Base-by-base conservation (phyloP, 305 asterid species). In the Fraxinus dipetala region DNA sequence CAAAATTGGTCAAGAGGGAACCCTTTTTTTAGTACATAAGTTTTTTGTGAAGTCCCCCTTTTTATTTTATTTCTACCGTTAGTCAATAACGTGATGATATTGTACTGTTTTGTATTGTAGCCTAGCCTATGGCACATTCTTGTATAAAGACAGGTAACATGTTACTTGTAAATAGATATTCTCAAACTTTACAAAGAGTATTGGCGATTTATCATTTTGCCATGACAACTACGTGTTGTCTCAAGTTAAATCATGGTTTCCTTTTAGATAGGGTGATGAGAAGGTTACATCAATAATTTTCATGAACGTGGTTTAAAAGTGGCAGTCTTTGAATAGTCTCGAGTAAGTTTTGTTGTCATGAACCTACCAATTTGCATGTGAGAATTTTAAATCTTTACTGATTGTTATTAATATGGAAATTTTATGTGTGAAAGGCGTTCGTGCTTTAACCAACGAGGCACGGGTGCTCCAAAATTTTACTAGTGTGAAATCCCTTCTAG, bases 1-100 rank as follows among this genome's bases (percentile, higher is more conserved):
- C 48, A 63, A 78, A 72, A 81, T 45, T 28, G 83, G 83, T 81
- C 80, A 74, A 78, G 75, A 78, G 67, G 43, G 51, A 14, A 61
- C 24, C 9, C 24, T 6, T 59, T 11, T 59, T 59, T 59, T 6
- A 18, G 26, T n/a, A n/a, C 69, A 18, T 59, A 5, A 18, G 10
- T 59, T 59, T n/a, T 59, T 59, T 59, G 1, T 59, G 1, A n/a
- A 0, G 26, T 54, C 24, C 26, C 31, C 30, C 7, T 5, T 61
- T 61, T 22, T 22, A 6, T 35, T 35, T 22, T 2, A 7, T 61
- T 61, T 20, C 6, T 61, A 1, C 8, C 6, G 6, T 61, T 61
- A 0, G 6, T 56, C 8, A 59, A 59, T 6, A n/a, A 20, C 0
- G 3, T 18, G 6, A 20, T n/a, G 7, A 18, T 59, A 59, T 59